Evolutionary conservation across 306 rosid species (phyloP), one percentile per base, ranked within the genome.

Genomic region (Malus sieversii): DNA sequence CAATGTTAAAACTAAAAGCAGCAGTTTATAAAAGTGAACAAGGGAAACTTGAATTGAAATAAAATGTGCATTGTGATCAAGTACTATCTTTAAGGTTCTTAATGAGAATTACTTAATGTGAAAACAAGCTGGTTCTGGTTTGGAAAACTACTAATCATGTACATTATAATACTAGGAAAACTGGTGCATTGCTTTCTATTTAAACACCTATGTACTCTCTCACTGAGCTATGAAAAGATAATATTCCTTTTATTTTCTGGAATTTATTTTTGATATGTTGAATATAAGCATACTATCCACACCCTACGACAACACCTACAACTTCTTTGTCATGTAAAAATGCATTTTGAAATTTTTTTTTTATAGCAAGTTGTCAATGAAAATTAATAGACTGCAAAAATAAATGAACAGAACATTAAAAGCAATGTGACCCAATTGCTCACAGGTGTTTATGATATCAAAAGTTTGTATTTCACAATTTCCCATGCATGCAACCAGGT

Each of bases 401-500:
- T 57, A 57, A 20, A 69, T 69, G 22, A 33, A 32, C 46, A 58
- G 33, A 18, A 40, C 29, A 40, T 8, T 12, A 42, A 62, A 48
- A 40, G 57, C 58, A 59, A 25, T 22, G 53, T 8, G 42, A 32
- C 14, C 20, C 29, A 61, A 18, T 33, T 44, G 32, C 20, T 38
- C 66, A 19, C 38, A 22, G 8, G 23, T 44, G 45, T 7, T 48
- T 32, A 46, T 13, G 33, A 51, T 48, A 64, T 29, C 23, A 23
- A 18, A 64, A 1, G 78, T 63, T 35, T 52, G 27, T 32, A 14
- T 13, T 75, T 32, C 38, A 71, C 75, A 81, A 78, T 67, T 67
- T 27, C 42, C 68, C 52, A 51, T 58, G 55, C 69, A 77, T 70
- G 53, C 75, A 80, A 70, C 63, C 30, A 35, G 5, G n/a, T 76